Base-by-base conservation (phyloP, 768 basidiomycete genomes). In the Thelephora ganbajun region DNA sequence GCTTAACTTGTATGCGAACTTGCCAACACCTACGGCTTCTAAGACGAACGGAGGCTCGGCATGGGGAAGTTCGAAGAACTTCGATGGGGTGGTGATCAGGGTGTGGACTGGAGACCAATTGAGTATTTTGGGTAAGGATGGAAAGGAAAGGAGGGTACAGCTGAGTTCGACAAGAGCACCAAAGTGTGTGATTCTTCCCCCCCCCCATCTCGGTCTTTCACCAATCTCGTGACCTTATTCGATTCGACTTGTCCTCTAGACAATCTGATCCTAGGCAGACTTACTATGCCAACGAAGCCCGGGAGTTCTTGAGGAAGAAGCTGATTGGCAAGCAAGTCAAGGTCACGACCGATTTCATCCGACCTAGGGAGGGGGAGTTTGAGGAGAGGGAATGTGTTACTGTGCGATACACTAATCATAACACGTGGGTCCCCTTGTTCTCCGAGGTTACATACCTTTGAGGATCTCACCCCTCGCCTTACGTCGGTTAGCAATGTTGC, bases 91-190 rank as follows among this genome's bases (percentile, higher is more conserved):
- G 2, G 91, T 98, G 9, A 65, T 79, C 26, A 80, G 94, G 11
- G 66, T 97, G 14, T 97, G 94, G 96, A 85, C 80, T 46, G 89
- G 83, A 6, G 94, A 98, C 62, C 88, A 90, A 58, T 66, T 98
- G 47, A 85, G 86, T 11, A 79, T 94, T 35, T 65, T 78, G 2
- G 81, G 83, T 49, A 84, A 80, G 60, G 83, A 79, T 47, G 71
- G 71, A 33, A 84, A 81, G 60, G 93, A 97, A 63, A 79, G 78
- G 35, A 74, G 90, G 48, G 56, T 97, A 43, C 83, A 96, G 59
- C 67, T 99, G 34, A 90, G 90, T 58, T 94, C 93, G 3, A 85
- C 85, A 33, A 74, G 84, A 59, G 88, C 80, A 39, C 87, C 88
- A 41, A 86, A 81, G 87, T 88, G 57, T 51, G 69, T 50, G 52